Evolutionary conservation across 306 rosid species (phyloP).

Genomic region (barrel medic (Medicago truncatula)): MtrunA17r5.0-ANR NC_053044.1:25489501-25490000

Average conservation of each 20-base stretch:
- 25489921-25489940: slow-evolving; percentile 49
- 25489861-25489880: slow-evolving; percentile 45
- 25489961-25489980: slow-evolving; percentile 13
- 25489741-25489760: slow-evolving; percentile 53
- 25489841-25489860: slow-evolving; percentile 60
- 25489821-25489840: slow-evolving; percentile 53
- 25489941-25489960: slow-evolving; percentile 4
- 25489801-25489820: slow-evolving; percentile 67
- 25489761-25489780: slow-evolving; percentile 46
- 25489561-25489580: slow-evolving; percentile 61
- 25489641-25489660: slow-evolving; percentile 60
- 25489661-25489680: slow-evolving; percentile 62
- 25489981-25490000: background rate
- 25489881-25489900: slow-evolving; percentile 59
- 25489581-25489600: slow-evolving; percentile 67
- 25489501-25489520: slow-evolving; percentile 42
- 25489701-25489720: slow-evolving; percentile 58
- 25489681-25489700: slow-evolving; percentile 45
- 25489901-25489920: slow-evolving; percentile 49
- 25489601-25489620: background rate
- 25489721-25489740: slow-evolving; percentile 52
- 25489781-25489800: slow-evolving; percentile 66
- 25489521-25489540: slow-evolving; percentile 59
- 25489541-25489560: slow-evolving; percentile 56
- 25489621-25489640: slow-evolving; percentile 42